Base-by-base conservation (phyloP, 768 basidiomycete genomes). In the Russula sp. region DNA sequence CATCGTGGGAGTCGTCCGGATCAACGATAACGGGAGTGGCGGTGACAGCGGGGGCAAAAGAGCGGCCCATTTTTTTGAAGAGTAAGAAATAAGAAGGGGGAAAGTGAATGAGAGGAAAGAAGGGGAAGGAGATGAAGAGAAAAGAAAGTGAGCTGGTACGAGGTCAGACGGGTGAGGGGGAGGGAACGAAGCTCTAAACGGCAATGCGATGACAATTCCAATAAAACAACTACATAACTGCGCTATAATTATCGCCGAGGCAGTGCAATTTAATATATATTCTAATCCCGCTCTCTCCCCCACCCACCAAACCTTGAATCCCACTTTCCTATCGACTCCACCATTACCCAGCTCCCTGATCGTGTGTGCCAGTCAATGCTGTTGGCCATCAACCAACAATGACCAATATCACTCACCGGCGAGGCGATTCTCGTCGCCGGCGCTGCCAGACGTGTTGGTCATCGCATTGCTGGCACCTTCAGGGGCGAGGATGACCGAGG, bases 271-370 rank as follows among this genome's bases (percentile, higher is more conserved):
- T 20, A 25, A 34, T 32, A n/a, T 32, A 14, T 20, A 16, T 52
- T 38, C 49, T n/a, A 20, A 7, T 20, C n/a, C 34, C 49, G 49
- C 50, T 11, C 20, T 52, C 22, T n/a, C 20, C n/a, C 4, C 25
- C 29, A 79, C 11, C 76, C 78, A 74, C 76, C 78, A 74, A 76
- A 78, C 54, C 77, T 67, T 32, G 72, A 63, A 43, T 79, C 79
- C 74, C 73, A 77, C 47, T 68, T 68, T 54, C 78, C 75, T 13
- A 75, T 58, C 47, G 77, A 78, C 64, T 85, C 79, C 7, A 72
- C 74, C 41, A 81, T 68, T 22, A 75, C 73, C 79, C 82, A 86
- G 0, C 66, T 68, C 2, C 61, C 55, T 36, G 34, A 36, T 34
- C 3, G 22, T 10, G 25, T 29, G n/a, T 47, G 54, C 48, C 6